Evolutionary conservation across 2,329 filamentous ascomycete genomes (phyloP).

Genomic region (Arachnopeziza araneosa): DNA sequence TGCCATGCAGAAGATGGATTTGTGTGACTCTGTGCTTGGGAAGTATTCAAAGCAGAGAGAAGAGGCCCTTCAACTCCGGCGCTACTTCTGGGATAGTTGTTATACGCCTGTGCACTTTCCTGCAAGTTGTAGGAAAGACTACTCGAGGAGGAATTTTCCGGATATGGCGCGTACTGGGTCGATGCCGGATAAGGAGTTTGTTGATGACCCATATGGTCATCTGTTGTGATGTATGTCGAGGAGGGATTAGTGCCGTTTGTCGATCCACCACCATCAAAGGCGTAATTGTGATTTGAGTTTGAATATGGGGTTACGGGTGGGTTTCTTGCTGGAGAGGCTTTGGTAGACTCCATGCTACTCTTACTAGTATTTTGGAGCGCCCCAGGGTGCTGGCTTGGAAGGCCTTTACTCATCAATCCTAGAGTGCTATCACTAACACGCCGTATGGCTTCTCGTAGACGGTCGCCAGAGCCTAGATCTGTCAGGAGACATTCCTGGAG

Average conservation of each 20-base stretch:
- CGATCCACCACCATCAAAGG: neutral
- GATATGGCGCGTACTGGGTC: conserved; percentile 28
- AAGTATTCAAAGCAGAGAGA: conserved; percentile 23
- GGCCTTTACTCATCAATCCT: conserved; percentile 37
- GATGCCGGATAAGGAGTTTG: conserved; percentile 28
- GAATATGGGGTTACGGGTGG: neutral
- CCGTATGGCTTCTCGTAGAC: conserved; percentile 42
- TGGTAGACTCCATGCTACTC: conserved; percentile 21
- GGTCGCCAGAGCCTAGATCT: conserved; percentile 39
- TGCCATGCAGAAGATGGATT: conserved; percentile 13
- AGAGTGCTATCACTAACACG: conserved; percentile 44
- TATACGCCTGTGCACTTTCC: conserved; percentile 15
- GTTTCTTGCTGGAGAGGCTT: conserved; percentile 1
- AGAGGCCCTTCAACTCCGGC: conserved; percentile 24
- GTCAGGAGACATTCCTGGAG: conserved; percentile 5
- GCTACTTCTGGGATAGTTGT: conserved; percentile 11
- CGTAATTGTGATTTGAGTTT: neutral
- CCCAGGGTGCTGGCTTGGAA: conserved; percentile 21
- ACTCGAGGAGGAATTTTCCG: conserved; percentile 16
- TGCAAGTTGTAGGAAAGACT: conserved; percentile 20
- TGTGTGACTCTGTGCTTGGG: conserved; percentile 30
- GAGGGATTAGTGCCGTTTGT: neutral
- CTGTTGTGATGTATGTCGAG: conserved; percentile 14
- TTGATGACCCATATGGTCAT: conserved; percentile 21
- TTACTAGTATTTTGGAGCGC: conserved; percentile 29